These are phyloP conservation scores for Astraeus odoratus DNA, from an alignment of 768 basidiomycete genomes.

Conservation along the genomic window DNA sequence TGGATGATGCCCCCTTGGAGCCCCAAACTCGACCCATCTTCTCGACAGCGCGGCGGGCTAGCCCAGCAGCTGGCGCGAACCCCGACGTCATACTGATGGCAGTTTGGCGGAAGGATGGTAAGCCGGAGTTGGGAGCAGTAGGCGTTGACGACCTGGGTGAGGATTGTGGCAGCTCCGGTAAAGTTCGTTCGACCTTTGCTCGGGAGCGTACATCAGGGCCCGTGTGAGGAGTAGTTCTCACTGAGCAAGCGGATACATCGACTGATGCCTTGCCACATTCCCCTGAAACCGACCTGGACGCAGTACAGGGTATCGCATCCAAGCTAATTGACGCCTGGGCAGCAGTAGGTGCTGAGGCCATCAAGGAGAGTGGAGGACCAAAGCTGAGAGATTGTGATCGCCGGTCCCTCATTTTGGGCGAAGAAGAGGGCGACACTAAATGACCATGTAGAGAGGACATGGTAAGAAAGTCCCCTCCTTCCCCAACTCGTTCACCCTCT, in stretches of 20 bases:
- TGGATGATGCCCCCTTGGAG: conserved; percentile 31
- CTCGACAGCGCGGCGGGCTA: conserved; percentile 73
- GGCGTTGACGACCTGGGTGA: conserved; percentile 6
- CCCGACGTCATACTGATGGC: conserved; percentile 66
- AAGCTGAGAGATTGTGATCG: conserved; percentile 62
- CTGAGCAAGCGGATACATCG: conserved; percentile 27
- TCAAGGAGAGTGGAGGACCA: conserved; percentile 27
- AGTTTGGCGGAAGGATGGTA: conserved; percentile 47
- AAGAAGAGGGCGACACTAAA: conserved; percentile 36
- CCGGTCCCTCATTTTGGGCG: conserved; percentile 43
- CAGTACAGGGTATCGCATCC: conserved; percentile 23
- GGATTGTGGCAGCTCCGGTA: conserved; percentile 25
- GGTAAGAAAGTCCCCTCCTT: conserved; percentile 11
- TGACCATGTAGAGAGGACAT: conserved; percentile 10
- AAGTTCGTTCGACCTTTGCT: conserved; percentile 20
- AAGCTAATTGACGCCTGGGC: conserved; percentile 26
- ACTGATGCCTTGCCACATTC: conserved; percentile 33
- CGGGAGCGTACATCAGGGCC: conserved; percentile 16
- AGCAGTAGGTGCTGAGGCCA: conserved; percentile 18
- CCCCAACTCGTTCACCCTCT: conserved; percentile 28
- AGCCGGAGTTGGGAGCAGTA: conserved; percentile 10
- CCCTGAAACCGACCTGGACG: conserved; percentile 21
- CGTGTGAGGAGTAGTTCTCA: conserved; percentile 11
- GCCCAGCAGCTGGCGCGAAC: conserved; percentile 64
- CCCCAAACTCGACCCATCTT: conserved; percentile 66